Percentiles rank a stretch among this genome's conserved stretches.
Evolutionary conservation across 352 stramenopile species (phyloP).

Genomic region (Globisporangium emineosum): DNA sequence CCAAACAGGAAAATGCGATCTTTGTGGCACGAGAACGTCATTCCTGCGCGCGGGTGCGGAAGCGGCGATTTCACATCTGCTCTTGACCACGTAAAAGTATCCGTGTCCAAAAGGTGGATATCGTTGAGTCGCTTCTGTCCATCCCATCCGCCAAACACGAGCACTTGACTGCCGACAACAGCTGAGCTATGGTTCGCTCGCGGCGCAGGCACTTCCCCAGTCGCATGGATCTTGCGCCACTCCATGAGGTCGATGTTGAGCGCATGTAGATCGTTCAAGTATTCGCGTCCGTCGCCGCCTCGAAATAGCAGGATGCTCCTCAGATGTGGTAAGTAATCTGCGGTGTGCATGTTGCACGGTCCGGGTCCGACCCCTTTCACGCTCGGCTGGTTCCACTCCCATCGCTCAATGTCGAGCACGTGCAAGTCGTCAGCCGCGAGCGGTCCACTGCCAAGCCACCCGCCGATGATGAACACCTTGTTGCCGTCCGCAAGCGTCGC

Average conservation of each 20-base stretch:
- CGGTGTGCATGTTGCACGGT: conserved; percentile 98
- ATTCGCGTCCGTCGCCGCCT: conserved; percentile 92
- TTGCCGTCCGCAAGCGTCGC: conserved; percentile 86
- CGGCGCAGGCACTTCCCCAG: conserved; percentile 77
- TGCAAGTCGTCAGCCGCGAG: conserved; percentile 91
- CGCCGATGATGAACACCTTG: conserved; percentile 92
- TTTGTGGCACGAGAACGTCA: conserved; percentile 93
- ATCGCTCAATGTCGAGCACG: conserved; percentile 83
- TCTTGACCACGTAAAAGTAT: conserved; percentile 85
- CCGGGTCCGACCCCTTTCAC: conserved; percentile 50
- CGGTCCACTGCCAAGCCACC: conserved; percentile 92
- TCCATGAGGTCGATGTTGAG: conserved; percentile 86
- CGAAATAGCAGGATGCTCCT: conserved; percentile 93
- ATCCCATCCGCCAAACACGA: conserved; percentile 96
- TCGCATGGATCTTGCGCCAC: conserved; percentile 82
- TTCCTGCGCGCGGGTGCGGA: conserved; percentile 90
- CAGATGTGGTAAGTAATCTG: conserved; percentile 86
- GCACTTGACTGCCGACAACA: conserved; percentile 81
- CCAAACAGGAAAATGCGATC: conserved; percentile 94
- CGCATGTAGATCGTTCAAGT: conserved; percentile 95
- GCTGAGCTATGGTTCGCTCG: conserved; percentile 94
- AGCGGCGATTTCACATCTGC: conserved; percentile 57
- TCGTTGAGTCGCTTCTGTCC: conserved; percentile 93
- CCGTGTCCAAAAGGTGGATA: conserved; percentile 93
- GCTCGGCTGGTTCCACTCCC: conserved; percentile 58